Percentiles rank a stretch among this genome's conserved stretches.
Evolutionary conservation across 257 asterid genomes (phyloP).

Genomic region (Sherardia arvensis): DNA sequence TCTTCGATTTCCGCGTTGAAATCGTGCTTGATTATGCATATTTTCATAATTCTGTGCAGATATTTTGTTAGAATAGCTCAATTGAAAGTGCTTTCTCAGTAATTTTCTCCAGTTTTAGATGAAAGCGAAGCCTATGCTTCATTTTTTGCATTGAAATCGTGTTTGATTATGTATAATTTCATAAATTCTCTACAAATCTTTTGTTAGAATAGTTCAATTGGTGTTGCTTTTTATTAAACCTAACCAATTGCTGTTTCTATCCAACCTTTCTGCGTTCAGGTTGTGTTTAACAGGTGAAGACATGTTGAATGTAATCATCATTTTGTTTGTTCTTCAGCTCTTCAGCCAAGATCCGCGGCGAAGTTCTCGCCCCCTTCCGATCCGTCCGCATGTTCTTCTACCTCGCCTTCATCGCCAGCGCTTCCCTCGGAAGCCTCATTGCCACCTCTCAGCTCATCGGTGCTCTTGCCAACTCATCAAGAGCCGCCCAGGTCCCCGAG

Average conservation of each 20-base stretch:
- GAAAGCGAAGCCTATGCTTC: no score
- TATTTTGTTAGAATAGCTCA: no score
- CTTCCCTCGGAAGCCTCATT: constrained; percentile 71
- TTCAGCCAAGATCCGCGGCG: constrained; percentile 76
- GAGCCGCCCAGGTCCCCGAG: constrained; percentile 56
- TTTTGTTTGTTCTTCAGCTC: constrained; percentile 52
- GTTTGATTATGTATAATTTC: no score
- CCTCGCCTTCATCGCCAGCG: constrained; percentile 77
- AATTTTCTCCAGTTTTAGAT: no score
- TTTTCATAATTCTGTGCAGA: no score
- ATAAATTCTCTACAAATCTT: background rate
- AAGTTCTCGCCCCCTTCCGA: constrained; percentile 88
- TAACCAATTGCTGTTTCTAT: constrained; percentile 1
- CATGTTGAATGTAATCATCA: constrained; percentile 18
- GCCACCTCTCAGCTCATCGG: constrained; percentile 55
- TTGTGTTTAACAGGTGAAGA: constrained; percentile 17
- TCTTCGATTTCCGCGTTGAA: no score
- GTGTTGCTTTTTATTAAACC: background rate
- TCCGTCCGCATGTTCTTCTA: constrained; percentile 92
- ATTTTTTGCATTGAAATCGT: no score
- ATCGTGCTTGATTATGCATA: no score
- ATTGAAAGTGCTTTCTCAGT: no score
- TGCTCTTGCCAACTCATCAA: constrained; percentile 63
- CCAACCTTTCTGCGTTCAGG: constrained; percentile 8
- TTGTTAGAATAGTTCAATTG: background rate